A percentile compares a stretch with the other conserved stretches of the same genome.
Evolutionary conservation across 176 grass and related monocot species (phyloP).

Genomic region (Lolium perenne): DNA sequence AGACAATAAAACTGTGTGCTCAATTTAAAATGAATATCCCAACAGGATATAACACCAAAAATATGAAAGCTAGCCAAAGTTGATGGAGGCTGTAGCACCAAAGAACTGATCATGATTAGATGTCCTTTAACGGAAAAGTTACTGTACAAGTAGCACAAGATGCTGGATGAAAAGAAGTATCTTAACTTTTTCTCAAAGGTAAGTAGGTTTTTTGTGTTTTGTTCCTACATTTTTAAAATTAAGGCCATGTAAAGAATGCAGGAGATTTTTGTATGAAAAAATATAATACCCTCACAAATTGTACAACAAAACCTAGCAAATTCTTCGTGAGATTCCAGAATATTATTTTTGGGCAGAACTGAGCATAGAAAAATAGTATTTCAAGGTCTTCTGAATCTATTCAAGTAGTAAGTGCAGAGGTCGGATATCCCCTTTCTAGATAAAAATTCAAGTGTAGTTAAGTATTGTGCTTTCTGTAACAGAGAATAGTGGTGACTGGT

Average conservation of each 20-base stretch:
- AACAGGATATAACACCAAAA: slow-evolving; percentile 32
- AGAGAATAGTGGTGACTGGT: not conserved
- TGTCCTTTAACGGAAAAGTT: slow-evolving; percentile 32
- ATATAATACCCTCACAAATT: not conserved
- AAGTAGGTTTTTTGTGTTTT: slow-evolving; percentile 46
- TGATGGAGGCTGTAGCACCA: slow-evolving; percentile 28
- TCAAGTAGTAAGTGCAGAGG: not conserved
- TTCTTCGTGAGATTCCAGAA: not conserved
- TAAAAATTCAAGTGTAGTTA: slow-evolving; percentile 20
- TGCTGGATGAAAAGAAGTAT: slow-evolving; percentile 13
- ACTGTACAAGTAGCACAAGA: slow-evolving; percentile 1
- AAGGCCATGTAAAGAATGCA: not conserved
- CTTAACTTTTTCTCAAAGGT: slow-evolving; percentile 43
- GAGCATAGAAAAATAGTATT: slow-evolving; percentile 42
- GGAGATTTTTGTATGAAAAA: not conserved
- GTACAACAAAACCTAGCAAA: not conserved
- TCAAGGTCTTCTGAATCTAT: not conserved
- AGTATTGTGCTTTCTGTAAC: slow-evolving; percentile 26
- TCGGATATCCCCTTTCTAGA: not conserved
- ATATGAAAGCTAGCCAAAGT: slow-evolving; percentile 33
- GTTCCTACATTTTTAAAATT: slow-evolving; percentile 58
- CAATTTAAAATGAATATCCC: slow-evolving; percentile 18
- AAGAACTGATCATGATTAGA: slow-evolving; percentile 21
- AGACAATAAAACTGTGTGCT: not conserved
- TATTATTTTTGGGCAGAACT: slow-evolving; percentile 27